phyloP scores from a whole-genome alignment of 2,329 filamentous ascomycete genomes.

The Diplodia sapinea region DNA sequence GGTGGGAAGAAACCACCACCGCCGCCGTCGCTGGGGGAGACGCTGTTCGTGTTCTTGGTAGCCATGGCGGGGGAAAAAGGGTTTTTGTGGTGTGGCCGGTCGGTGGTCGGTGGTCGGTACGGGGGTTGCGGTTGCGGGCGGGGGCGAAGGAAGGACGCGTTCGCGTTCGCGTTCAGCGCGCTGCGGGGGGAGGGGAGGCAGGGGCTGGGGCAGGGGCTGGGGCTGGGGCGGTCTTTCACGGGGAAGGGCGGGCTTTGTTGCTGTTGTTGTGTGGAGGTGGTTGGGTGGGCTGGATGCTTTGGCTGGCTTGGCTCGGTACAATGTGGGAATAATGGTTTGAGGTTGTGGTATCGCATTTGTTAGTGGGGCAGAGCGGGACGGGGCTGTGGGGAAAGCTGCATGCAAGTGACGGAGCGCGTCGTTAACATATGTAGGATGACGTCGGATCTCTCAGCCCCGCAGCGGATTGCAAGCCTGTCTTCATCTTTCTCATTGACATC shows the following conservation, averaged over 20 bases:
- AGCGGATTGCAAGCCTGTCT: too few species aligned
- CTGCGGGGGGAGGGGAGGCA: too few species aligned
- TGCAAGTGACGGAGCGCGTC: background rate
- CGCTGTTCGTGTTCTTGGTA: background rate
- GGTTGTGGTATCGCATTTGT: background rate
- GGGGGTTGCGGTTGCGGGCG: too few species aligned
- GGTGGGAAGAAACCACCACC: constrained; percentile 28
- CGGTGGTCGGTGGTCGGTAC: too few species aligned
- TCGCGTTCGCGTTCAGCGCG: too few species aligned
- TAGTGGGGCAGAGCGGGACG: background rate
- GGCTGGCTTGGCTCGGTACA: too few species aligned
- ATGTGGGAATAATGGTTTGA: background rate
- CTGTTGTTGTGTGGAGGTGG: background rate
- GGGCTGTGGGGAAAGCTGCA: background rate
- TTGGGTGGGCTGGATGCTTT: background rate
- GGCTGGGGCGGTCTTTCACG: too few species aligned
- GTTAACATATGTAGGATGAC: background rate
- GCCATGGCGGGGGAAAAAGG: constrained; percentile 14
- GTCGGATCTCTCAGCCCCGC: background rate
- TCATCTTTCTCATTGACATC: too few species aligned
- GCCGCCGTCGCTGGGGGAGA: background rate
- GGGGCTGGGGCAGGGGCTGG: too few species aligned
- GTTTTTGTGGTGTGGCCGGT: too few species aligned
- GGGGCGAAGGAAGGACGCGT: too few species aligned
- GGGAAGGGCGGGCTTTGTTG: too few species aligned